phyloP scores from a whole-genome alignment of 768 basidiomycete genomes.

The Serpula lacrymans region DNA sequence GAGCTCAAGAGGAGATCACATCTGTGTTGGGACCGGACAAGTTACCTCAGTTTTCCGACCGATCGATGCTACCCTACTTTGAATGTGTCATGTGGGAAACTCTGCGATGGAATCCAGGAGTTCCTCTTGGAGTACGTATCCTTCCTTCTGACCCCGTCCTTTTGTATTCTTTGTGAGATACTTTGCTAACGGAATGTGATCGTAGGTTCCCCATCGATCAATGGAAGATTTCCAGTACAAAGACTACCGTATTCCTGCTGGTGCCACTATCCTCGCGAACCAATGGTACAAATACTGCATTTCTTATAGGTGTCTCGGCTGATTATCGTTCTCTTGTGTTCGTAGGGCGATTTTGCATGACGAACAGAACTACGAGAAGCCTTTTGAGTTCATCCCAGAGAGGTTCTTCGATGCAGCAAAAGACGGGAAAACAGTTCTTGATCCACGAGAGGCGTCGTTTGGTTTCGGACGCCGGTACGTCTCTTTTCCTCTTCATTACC shows the following conservation, averaged over 20 bases:
- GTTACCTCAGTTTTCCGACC: constrained; percentile 40
- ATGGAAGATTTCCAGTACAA: constrained; percentile 45
- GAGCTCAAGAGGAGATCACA: constrained; percentile 52
- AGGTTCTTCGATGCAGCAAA: constrained; percentile 30
- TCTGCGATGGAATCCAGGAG: constrained; percentile 43
- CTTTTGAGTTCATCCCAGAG: constrained; percentile 36
- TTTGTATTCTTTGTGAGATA: too few relatives aligned
- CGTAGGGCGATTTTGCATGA: constrained; percentile 43
- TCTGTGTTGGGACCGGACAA: constrained; percentile 39
- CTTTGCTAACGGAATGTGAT: too few relatives aligned
- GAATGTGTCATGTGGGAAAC: constrained; percentile 32
- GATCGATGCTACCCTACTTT: constrained; percentile 41
- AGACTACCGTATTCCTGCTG: constrained; percentile 43
- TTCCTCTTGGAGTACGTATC: constrained; percentile 21
- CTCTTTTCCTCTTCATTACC: too few relatives aligned
- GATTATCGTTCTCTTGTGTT: too few relatives aligned
- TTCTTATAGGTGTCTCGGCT: constrained; percentile 9
- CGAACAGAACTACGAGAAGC: constrained; percentile 33
- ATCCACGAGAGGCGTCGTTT: constrained; percentile 36
- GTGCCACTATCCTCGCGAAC: constrained; percentile 44
- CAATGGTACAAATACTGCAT: constrained; percentile 33
- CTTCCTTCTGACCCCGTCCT: constrained; percentile 29
- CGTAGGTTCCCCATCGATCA: too few relatives aligned
- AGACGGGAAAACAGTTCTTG: constrained; percentile 24
- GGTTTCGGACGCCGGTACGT: constrained; percentile 39